Evolutionary conservation across 2,329 filamentous ascomycete genomes (phyloP).

Genomic region (Pseudogymnoascus sp.): DNA sequence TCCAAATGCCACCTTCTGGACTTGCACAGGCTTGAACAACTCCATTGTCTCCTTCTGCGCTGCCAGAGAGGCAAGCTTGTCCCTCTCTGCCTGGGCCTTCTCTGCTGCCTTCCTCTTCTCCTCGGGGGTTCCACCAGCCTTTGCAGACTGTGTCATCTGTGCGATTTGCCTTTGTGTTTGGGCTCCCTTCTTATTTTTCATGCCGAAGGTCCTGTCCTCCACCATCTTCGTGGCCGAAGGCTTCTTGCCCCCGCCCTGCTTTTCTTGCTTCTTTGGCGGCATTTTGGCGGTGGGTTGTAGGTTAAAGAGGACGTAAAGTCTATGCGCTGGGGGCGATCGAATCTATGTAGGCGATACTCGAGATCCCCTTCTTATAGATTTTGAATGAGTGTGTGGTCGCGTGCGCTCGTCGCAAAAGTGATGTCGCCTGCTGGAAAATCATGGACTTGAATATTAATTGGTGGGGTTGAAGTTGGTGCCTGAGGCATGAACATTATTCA

Average conservation of each 20-base stretch:
- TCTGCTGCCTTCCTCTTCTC: conserved; percentile 73
- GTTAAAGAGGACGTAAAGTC: not conserved
- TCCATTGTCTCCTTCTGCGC: conserved; percentile 74
- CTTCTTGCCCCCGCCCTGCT: conserved; percentile 47
- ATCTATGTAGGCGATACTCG: conserved; percentile 3
- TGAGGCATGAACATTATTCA: not conserved
- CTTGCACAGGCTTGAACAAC: conserved; percentile 81
- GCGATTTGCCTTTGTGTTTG: conserved; percentile 86
- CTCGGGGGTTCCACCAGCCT: conserved; percentile 71
- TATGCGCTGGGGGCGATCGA: not conserved
- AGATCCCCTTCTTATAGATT: conserved; percentile 8
- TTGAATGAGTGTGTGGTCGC: conserved; percentile 8
- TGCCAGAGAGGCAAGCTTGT: conserved; percentile 84
- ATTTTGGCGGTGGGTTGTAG: conserved; percentile 43
- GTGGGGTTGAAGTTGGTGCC: conserved; percentile 6
- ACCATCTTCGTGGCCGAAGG: conserved; percentile 50
- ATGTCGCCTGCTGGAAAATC: conserved; percentile 10
- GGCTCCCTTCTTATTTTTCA: conserved; percentile 99
- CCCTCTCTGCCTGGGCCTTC: conserved; percentile 64
- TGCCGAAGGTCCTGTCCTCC: conserved; percentile 96
- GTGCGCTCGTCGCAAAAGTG: conserved; percentile 5
- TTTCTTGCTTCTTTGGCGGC: conserved; percentile 59
- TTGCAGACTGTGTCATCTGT: conserved; percentile 67
- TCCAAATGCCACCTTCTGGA: conserved; percentile 96
- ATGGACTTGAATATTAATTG: conserved; percentile 11